A percentile compares a stretch with the other conserved stretches of the same genome.
phyloP scores from a whole-genome alignment of 108 stramenopile genomes.

The Nitzschia putrida region DNA sequence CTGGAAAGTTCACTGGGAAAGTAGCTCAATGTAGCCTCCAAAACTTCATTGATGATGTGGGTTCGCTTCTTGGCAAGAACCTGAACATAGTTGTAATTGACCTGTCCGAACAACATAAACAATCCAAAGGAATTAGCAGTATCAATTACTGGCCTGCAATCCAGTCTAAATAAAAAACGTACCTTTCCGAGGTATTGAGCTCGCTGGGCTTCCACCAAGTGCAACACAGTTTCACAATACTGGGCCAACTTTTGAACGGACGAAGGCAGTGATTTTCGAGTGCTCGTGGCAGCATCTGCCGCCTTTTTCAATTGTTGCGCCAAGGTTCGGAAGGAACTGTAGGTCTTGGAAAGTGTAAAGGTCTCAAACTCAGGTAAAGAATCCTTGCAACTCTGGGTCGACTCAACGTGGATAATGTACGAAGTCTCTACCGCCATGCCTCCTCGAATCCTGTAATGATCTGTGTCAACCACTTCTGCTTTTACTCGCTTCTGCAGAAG shows the following conservation, averaged over 20 bases:
- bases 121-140: background rate
- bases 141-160: background rate
- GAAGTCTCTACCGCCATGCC: constrained; percentile 63
- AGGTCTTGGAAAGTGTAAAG: constrained; percentile 55
- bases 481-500: constrained; percentile 41
- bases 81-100: constrained; percentile 60
- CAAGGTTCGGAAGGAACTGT: constrained; percentile 50
- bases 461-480: constrained; percentile 42
- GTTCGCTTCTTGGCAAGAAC: constrained; percentile 50
- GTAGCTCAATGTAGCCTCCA: constrained; percentile 41
- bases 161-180: background rate
- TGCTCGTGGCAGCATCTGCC: constrained; percentile 16
- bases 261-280: constrained; percentile 1
- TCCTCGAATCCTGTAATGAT: constrained; percentile 55
- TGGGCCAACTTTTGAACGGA: constrained; percentile 28
- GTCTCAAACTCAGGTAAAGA: constrained; percentile 31
- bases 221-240: constrained; percentile 42
- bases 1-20: constrained; percentile 33
- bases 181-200: constrained; percentile 56
- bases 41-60: constrained; percentile 40
- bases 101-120: constrained; percentile 20
- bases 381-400: background rate
- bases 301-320: constrained; percentile 41
- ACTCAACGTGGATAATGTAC: constrained; percentile 50
- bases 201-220: constrained; percentile 47